Conservation (phyloP, 2,329 filamentous ascomycete genomes). For the Myriosclerotinia duriaeana region DNA sequence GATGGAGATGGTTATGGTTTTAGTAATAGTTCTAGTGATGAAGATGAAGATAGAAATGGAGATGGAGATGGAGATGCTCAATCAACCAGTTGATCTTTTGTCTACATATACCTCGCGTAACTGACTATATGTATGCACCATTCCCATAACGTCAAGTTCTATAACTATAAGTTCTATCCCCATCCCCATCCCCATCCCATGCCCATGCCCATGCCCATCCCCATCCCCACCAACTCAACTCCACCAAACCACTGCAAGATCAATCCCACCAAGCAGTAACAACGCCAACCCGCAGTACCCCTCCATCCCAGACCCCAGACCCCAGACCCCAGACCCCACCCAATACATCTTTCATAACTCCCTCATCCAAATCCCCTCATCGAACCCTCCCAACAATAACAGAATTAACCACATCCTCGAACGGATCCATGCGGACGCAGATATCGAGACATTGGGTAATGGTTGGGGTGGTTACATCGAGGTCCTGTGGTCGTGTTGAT, state of each 20-base stretch:
- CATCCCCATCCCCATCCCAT: not conserved
- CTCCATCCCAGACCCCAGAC: no score
- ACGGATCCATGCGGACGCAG: constrained; percentile 49
- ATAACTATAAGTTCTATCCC: no score
- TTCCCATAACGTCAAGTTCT: no score
- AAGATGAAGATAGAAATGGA: no score
- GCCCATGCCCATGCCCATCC: no score
- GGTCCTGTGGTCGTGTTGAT: constrained; percentile 37
- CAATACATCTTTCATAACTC: not conserved
- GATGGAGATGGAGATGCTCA: not conserved
- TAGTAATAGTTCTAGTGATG: no score
- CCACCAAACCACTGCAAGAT: no score
- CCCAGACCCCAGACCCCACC: no score
- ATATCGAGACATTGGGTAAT: constrained; percentile 44
- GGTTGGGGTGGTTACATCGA: constrained; percentile 43
- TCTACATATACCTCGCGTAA: not conserved
- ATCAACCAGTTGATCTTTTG: not conserved
- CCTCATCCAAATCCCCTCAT: not conserved
- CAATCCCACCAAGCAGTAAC: not conserved
- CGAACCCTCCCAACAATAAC: constrained; percentile 44
- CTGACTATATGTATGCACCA: no score
- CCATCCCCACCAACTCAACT: no score
- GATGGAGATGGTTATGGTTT: no score
- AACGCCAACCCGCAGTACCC: not conserved
- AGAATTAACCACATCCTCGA: constrained; percentile 51